Base-by-base conservation (phyloP, 1,139 yeast species). In the Lodderomyces jiufengensis region DNA sequence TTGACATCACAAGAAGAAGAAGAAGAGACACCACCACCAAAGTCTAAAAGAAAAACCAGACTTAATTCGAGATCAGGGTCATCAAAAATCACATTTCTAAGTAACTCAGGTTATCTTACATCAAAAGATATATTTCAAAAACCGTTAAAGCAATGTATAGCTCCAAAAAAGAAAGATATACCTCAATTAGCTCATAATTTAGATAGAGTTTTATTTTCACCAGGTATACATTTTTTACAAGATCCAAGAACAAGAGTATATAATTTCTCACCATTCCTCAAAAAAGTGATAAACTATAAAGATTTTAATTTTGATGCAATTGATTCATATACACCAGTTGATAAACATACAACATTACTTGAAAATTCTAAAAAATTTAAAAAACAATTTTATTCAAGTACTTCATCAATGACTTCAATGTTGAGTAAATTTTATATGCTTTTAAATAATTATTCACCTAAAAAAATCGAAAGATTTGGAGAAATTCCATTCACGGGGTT, bases 401-500 rank as follows among this genome's bases (percentile, higher is more conserved):
- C 97, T 0, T 84, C 95, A 15, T 84, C 96, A 2, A 73, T 92
- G 84, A 88, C 97, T 0, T 70, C 81, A 0, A 62, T 82, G 1
- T 66, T 92, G 35, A 69, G 80, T 9, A 95, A 88, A 39, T 66
- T 90, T 44, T 96, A 92, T 57, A 70, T 81, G 14, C 51, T 92
- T 9, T 77, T 95, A 21, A 80, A 82, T 49, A 69, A 76, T 49
- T 69, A 64, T 45, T 40, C 51, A 15, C 48, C 51, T 3, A 33
- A 32, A 2, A 39, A 48, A 10, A 38, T 40, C 2, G 40, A 45
- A 3, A 47, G 73, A 31, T 66, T 68, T 41, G 51, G 52, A n/a
- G 59, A 59, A 34, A 61, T 63, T 1, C 55, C 57, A 14, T 71
- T 75, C 36, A 48, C 62, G n/a, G 60, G 61, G 3, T 54, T 59